Percentiles rank a stretch among this genome's conserved stretches.
phyloP scores from a whole-genome alignment of 2,329 filamentous ascomycete species.

The Dactylellina leptospora region DNA sequence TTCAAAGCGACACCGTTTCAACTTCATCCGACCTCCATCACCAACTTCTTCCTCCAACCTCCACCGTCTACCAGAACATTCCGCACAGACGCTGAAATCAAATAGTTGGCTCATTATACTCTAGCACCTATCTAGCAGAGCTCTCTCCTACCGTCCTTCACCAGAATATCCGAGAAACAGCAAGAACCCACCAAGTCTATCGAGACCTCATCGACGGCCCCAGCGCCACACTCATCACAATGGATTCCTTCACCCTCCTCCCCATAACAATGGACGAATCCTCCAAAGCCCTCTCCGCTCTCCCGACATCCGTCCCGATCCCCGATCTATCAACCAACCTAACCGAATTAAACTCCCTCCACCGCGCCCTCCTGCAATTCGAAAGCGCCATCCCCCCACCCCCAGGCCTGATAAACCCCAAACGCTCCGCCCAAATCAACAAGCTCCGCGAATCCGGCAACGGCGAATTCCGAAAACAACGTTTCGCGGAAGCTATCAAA shows the following conservation, averaged over 20 bases:
- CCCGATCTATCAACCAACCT: conserved; percentile 71
- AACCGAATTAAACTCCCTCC: conserved; percentile 77
- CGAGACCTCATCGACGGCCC: neutral
- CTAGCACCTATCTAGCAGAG: neutral
- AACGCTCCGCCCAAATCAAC: conserved; percentile 83
- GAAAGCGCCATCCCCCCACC: conserved; percentile 76
- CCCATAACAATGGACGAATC: conserved; percentile 82
- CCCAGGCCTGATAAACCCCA: conserved; percentile 89
- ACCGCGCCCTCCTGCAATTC: conserved; percentile 75
- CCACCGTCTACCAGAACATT: neutral
- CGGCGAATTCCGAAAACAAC: conserved; percentile 78
- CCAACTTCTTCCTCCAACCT: neutral
- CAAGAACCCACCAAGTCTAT: neutral
- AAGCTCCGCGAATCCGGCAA: conserved; percentile 93
- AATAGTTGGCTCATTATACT: neutral
- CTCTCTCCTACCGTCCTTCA: neutral
- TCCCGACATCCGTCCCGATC: conserved; percentile 61
- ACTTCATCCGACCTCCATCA: too few relatives aligned
- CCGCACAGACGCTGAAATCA: neutral
- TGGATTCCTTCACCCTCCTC: conserved; percentile 80
- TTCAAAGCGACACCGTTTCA: conserved; percentile 38
- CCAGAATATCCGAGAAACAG: neutral
- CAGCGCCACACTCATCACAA: conserved; percentile 1
- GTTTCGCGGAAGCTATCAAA: conserved; percentile 77
- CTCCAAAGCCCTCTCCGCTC: conserved; percentile 75